Percentiles rank a stretch among this genome's conserved stretches.
These are phyloP conservation scores for Phylloporus scabripes DNA, from an alignment of 768 basidiomycete genomes.

Conservation along the genomic window DNA sequence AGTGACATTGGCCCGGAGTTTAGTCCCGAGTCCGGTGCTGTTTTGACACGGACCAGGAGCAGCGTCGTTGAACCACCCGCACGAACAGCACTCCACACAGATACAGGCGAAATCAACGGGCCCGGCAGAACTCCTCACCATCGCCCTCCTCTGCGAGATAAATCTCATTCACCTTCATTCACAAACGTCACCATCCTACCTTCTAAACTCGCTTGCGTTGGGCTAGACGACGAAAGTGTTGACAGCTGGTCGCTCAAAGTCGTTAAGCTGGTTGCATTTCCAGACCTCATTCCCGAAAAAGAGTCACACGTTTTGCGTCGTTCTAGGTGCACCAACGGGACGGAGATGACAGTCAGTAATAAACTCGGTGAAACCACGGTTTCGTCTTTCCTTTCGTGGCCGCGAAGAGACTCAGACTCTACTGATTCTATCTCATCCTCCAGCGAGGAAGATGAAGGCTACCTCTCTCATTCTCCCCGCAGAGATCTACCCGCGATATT, in stretches of 20 bases:
- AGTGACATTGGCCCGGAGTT: constrained; percentile 27
- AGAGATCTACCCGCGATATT: constrained; percentile 33
- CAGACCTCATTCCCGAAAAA: constrained; percentile 53
- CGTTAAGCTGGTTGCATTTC: constrained; percentile 70
- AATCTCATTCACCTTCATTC: constrained; percentile 50
- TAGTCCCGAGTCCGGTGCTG: constrained; percentile 34
- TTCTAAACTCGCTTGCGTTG: constrained; percentile 74
- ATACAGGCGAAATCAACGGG: constrained; percentile 3
- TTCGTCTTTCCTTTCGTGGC: constrained; percentile 20
- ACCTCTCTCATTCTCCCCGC: constrained; percentile 55
- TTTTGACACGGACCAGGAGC: constrained; percentile 46
- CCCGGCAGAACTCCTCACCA: constrained; percentile 4
- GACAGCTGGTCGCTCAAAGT: constrained; percentile 75
- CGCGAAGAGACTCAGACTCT: constrained; percentile 19
- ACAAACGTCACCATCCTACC: constrained; percentile 57
- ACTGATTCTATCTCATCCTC: constrained; percentile 26
- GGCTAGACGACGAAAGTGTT: constrained; percentile 60
- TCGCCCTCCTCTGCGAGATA: constrained; percentile 26
- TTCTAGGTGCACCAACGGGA: constrained; percentile 1
- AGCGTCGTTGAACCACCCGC: constrained; percentile 30
- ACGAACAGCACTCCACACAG: constrained; percentile 7
- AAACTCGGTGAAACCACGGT: constrained; percentile 11
- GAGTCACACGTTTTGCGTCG: constrained; percentile 5
- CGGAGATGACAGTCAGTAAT: constrained; percentile 8
- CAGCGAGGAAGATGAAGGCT: constrained; percentile 44